Base-by-base conservation (phyloP, 2,329 filamentous ascomycete genomes). In the Hymenoscyphus repandus region DNA sequence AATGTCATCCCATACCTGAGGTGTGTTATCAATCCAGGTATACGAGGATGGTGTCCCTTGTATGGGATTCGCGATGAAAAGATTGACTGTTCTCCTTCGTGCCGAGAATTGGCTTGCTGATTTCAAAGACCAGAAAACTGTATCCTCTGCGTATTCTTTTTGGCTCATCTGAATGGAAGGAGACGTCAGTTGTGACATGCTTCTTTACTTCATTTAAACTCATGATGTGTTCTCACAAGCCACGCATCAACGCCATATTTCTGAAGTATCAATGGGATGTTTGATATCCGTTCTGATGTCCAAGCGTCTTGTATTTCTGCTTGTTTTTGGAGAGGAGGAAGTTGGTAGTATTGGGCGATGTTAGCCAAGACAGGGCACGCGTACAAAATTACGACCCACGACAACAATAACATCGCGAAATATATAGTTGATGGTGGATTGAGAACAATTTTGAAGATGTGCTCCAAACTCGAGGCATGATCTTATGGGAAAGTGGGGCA, bases 61-160 rank as follows among this genome's bases (percentile, higher is more conserved):
- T 3, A 65, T 55, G 6, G 68, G 63, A 30, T 69, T 64, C 3
- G 71, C 70, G 12, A 79, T 62, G 60, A 77, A 76, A 12, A 80
- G 70, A 10, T 74, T 67, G 0, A 75, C 75, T 2, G 75, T 76
- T 33, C 74, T 68, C n/a, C 74, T 70, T 5, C 73, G 69, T 4
- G 75, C 74, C 2, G 73, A 74, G 62, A 77, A 77, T 57, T 74
- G 69, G 6, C 61, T 65, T 5, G 69, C 69, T 17, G 66, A 62
- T 55, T 76, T 76, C 32, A 77, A 67, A 3, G 74, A 72, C 73
- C 74, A 77, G 62, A 76, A 77, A 20, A 72, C 69, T 0, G 74
- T 76, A 50, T 77, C 74, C 57, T 77, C 74, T 52, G 72, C 73
- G 58, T 77, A 75, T 55, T 77, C 74, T 45, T 70, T 71, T 62